Conservation (phyloP, 108 stramenopile genomes). For the Conticribra weissflogii region DNA sequence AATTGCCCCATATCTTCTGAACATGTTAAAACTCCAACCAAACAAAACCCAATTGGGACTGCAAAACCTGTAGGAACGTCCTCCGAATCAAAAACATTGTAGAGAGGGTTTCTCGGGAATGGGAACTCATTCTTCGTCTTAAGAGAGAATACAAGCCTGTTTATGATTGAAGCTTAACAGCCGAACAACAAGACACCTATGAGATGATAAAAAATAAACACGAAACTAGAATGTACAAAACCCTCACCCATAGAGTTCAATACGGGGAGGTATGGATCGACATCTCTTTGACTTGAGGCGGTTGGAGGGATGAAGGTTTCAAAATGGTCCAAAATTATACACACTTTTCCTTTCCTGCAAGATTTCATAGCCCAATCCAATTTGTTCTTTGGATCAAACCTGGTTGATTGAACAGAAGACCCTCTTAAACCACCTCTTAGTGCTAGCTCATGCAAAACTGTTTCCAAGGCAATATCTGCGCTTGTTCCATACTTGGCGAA, state of each 20-base stretch:
- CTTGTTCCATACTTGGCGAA: constrained; percentile 75
- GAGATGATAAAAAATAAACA: background rate
- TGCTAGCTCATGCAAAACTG: constrained; percentile 61
- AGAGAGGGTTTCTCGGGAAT: constrained; percentile 71
- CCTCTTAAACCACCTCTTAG: constrained; percentile 60
- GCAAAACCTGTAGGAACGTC: constrained; percentile 38
- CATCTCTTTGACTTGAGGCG: constrained; percentile 30
- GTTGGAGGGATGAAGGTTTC: constrained; percentile 64
- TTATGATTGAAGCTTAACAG: constrained; percentile 56
- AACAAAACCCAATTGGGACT: constrained; percentile 58
- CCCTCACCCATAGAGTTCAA: constrained; percentile 64
- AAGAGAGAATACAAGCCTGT: constrained; percentile 52
- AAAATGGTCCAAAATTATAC: constrained; percentile 79
- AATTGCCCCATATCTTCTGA: constrained; percentile 53
- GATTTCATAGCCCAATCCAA: background rate
- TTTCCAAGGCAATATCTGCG: constrained; percentile 80
- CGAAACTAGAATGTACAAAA: background rate
- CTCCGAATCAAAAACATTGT: constrained; percentile 48
- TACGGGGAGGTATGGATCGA: constrained; percentile 68
- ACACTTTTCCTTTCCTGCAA: constrained; percentile 22
- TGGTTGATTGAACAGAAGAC: background rate
- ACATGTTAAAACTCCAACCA: constrained; percentile 80
- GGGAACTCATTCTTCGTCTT: constrained; percentile 57
- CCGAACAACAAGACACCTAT: no score
- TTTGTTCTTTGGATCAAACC: background rate